phyloP scores from a whole-genome alignment of 2,329 filamentous ascomycete species.

The Ceratocystis alfenasii region DNA sequence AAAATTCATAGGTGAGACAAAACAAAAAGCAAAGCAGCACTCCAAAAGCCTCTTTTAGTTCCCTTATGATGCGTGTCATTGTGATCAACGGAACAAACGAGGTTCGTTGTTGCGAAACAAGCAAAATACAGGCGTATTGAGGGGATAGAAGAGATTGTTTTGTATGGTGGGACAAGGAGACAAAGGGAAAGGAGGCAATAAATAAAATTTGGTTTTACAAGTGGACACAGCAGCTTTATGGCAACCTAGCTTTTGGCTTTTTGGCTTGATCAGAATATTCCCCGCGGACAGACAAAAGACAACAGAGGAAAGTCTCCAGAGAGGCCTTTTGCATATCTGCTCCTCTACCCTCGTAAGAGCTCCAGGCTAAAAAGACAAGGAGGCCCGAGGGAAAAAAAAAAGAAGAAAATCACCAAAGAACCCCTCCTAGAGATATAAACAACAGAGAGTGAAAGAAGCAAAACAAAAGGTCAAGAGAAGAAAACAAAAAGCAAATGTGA shows the following conservation, averaged over 20 bases:
- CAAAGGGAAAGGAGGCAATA: neutral
- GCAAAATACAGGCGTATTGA: too few species aligned
- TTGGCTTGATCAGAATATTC: neutral
- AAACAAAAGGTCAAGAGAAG: slow-evolving; percentile 39
- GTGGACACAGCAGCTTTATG: too few species aligned
- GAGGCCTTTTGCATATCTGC: too few species aligned
- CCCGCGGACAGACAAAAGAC: slow-evolving; percentile 24
- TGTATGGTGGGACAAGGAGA: too few species aligned
- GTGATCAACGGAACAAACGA: slow-evolving; percentile 1
- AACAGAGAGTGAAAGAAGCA: slow-evolving; percentile 30
- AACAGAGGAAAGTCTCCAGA: slow-evolving; percentile 27
- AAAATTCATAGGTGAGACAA: neutral
- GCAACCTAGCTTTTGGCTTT: too few species aligned
- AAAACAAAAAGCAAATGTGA: slow-evolving; percentile 24
- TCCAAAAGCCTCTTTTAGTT: slow-evolving; percentile 13
- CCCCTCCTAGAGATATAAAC: too few species aligned
- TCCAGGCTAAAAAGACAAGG: slow-evolving; percentile 36
- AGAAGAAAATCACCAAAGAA: slow-evolving; percentile 14
- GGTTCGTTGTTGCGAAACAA: neutral
- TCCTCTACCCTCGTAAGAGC: slow-evolving; percentile 38
- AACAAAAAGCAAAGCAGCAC: slow-evolving; percentile 16
- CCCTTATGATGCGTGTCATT: slow-evolving; percentile 15
- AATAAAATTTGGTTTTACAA: too few species aligned
- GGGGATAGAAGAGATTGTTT: too few species aligned
- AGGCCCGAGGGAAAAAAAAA: slow-evolving; percentile 39